Base-by-base conservation (phyloP, 2,329 filamentous ascomycete genomes). In the Nigrospora oryzae region DNA sequence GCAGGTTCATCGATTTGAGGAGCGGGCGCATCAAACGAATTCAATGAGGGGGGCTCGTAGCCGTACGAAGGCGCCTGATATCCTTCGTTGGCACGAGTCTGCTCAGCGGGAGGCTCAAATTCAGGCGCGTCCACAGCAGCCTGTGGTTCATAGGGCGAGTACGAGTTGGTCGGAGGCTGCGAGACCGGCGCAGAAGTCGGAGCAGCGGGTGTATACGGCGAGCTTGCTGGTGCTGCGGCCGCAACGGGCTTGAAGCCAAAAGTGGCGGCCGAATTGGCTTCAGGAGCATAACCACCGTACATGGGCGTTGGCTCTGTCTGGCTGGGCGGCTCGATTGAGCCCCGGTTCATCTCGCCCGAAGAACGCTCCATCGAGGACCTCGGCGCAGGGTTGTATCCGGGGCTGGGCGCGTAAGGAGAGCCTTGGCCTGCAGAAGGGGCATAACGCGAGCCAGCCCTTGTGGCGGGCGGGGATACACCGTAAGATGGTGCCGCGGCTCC, bases 391-490 rank as follows among this genome's bases (percentile, higher is more conserved):
- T 45, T 56, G 38, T 56, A 60, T 36, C 50, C 42, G 36, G 46
- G 43, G 23, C 43, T 50, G 34, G 65, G 61, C 42, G 69, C 68
- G 48, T 71, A 70, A 4, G 65, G 55, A 17, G 59, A 57, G 3
- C 53, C 46, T 42, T 63, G 62, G 16, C 58, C 52, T 1, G 61
- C 51, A 5, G 53, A 56, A 1, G 75, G 71, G 1, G 73, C 67
- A 53, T 78, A 77, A 34, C 73, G 71, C n/a, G 75, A 75, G 10
- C 64, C 60, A 36, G 71, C 69, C 45, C 68, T 66, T 5, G 70
- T 74, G 5, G 65, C 55, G 2, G 66, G 58, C 4, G 23, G 35
- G 23, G 42, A 30, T 11, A 19, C 16, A 15, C 36, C 40, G 11
- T 36, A 43, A n/a, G 33, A 37, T 16, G 42, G 35, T 17, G 28